phyloP scores from a whole-genome alignment of 2,329 filamentous ascomycete species.

The Monilinia fructicola region DNA sequence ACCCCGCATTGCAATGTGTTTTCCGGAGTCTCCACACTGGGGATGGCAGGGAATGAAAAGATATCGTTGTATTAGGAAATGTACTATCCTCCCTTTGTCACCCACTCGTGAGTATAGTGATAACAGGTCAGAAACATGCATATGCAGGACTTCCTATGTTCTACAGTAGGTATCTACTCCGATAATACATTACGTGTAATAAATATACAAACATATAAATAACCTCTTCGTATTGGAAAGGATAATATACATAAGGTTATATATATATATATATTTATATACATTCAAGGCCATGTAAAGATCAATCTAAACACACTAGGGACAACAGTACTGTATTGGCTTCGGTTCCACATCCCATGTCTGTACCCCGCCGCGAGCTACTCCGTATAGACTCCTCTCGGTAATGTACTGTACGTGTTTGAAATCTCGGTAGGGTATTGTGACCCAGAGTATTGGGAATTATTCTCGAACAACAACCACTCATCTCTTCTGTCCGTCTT shows the following conservation, averaged over 20 bases:
- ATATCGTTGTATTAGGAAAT: background rate
- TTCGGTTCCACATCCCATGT: background rate
- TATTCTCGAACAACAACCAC: background rate
- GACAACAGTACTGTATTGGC: too few relatives aligned
- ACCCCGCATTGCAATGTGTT: background rate
- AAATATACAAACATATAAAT: background rate
- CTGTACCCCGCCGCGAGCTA: background rate
- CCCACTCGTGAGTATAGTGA: background rate
- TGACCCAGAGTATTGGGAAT: background rate
- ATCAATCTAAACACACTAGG: background rate
- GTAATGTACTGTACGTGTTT: background rate
- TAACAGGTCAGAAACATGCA: background rate
- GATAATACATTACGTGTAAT: background rate
- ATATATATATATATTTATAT: too few relatives aligned
- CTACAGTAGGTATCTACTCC: background rate
- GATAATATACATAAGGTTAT: too few relatives aligned
- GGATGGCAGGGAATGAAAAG: background rate
- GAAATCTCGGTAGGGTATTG: conserved; percentile 1
- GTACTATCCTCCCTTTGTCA: background rate
- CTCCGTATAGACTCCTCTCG: background rate
- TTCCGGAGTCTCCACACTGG: background rate
- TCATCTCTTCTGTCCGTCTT: too few relatives aligned
- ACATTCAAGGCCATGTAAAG: background rate
- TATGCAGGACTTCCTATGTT: background rate
- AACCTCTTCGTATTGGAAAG: too few relatives aligned